phyloP scores from a whole-genome alignment of 169 alveolate genomes.

The Fabrea salina region DNA sequence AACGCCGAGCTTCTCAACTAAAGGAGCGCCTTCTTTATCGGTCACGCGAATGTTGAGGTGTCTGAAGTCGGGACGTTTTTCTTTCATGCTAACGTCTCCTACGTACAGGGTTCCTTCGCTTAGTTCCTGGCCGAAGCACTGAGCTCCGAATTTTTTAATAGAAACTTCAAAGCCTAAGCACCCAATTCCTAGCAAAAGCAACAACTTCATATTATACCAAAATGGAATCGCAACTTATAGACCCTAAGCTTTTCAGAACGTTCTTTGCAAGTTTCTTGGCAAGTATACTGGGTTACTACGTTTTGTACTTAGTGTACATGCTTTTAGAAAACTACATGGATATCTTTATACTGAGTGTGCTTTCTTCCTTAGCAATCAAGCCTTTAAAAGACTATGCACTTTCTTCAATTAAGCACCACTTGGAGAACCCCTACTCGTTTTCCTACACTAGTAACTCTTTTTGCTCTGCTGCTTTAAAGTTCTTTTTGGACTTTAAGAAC shows the following conservation, averaged over 20 bases:
- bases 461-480: background rate
- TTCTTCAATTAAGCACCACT: background rate
- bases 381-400: background rate
- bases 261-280: too few relatives aligned
- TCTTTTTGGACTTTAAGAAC: background rate
- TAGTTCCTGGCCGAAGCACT: slow-evolving; percentile 7
- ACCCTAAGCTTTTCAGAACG: too few relatives aligned
- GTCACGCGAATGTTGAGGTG: background rate
- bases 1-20: background rate
- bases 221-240: too few relatives aligned
- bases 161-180: background rate
- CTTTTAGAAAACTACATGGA: background rate
- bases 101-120: background rate
- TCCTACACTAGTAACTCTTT: background rate
- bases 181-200: background rate
- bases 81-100: background rate
- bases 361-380: background rate
- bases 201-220: too few relatives aligned
- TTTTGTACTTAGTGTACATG: too few relatives aligned
- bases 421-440: background rate
- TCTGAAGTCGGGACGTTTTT: background rate
- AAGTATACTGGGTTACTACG: too few relatives aligned
- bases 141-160: background rate
- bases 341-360: background rate
- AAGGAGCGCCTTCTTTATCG: background rate